Conservation (phyloP, 208 protist genomes). For the Wallacemonas rigidus region DNA sequence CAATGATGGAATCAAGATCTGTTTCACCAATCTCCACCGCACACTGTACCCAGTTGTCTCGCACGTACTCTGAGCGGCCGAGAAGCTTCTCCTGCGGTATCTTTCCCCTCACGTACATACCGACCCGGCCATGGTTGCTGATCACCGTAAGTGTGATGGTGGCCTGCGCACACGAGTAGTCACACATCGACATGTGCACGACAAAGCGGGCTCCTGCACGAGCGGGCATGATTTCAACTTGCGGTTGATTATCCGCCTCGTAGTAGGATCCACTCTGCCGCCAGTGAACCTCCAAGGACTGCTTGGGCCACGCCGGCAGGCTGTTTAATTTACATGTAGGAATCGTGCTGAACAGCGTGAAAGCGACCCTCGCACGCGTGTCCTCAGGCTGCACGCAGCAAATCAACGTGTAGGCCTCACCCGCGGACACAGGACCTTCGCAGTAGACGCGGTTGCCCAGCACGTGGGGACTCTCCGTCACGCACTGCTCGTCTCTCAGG, state of each 20-base stretch:
- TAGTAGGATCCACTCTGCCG: constrained; percentile 71
- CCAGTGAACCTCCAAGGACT: constrained; percentile 54
- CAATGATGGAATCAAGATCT: constrained; percentile 60
- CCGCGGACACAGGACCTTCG: constrained; percentile 23
- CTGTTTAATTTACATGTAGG: constrained; percentile 23
- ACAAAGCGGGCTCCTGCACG: constrained; percentile 51
- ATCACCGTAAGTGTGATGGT: constrained; percentile 76
- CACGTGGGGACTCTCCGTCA: constrained; percentile 44
- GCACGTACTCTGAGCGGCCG: constrained; percentile 72
- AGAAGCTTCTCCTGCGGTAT: constrained; percentile 53
- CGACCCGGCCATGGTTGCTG: constrained; percentile 42
- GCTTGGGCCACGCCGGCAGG: constrained; percentile 62
- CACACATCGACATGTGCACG: constrained; percentile 56
- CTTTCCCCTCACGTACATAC: constrained; percentile 54
- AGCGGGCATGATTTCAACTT: constrained; percentile 75
- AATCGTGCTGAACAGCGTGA: constrained; percentile 66
- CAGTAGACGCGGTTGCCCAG: constrained; percentile 41
- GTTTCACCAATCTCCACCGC: constrained; percentile 41
- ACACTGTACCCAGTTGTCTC: constrained; percentile 55
- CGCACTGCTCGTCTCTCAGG: constrained; percentile 2
- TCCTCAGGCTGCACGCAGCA: constrained; percentile 51
- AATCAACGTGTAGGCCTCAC: constrained; percentile 56
- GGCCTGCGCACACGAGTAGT: constrained; percentile 54
- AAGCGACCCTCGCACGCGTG: constrained; percentile 35
- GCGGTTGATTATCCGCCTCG: constrained; percentile 66